These are phyloP conservation scores for Exserohilum rostratum DNA, from an alignment of 2,329 filamentous ascomycete species.

Conservation along the genomic window DNA sequence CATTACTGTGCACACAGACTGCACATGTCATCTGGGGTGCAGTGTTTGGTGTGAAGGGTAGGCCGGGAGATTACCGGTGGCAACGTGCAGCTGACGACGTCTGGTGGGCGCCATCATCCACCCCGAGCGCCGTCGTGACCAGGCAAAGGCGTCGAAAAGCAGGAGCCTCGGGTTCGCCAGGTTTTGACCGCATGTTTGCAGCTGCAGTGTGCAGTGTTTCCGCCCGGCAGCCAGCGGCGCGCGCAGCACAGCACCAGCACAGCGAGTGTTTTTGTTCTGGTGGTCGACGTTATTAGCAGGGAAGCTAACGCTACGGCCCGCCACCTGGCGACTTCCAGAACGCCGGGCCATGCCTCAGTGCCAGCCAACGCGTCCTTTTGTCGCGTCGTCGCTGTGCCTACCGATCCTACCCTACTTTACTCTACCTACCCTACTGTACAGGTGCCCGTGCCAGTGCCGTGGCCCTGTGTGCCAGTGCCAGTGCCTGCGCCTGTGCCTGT, in stretches of 20 bases:
- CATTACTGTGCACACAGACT: slow-evolving; percentile 8
- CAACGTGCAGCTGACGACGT: slow-evolving; percentile 21
- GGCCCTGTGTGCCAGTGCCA: no score
- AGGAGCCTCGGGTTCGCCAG: slow-evolving; percentile 3
- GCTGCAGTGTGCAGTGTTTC: background rate
- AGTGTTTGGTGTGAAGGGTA: slow-evolving; percentile 5
- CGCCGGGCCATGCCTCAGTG: slow-evolving; percentile 9
- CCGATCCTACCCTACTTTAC: no score
- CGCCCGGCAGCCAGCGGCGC: background rate
- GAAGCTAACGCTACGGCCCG: slow-evolving; percentile 27
- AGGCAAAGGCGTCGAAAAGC: slow-evolving; percentile 1
- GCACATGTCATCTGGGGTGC: slow-evolving; percentile 2
- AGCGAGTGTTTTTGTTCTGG: background rate
- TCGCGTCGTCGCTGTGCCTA: background rate
- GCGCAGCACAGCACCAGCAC: background rate
- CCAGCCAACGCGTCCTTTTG: background rate
- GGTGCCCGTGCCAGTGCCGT: no score
- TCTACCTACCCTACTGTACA: no score
- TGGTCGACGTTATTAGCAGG: slow-evolving; percentile 10
- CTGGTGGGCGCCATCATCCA: slow-evolving; percentile 15
- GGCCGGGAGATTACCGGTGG: slow-evolving; percentile 19
- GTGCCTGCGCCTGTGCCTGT: background rate
- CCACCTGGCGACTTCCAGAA: slow-evolving; percentile 15
- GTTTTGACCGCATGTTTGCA: slow-evolving; percentile 1
- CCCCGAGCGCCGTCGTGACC: slow-evolving; percentile 7